These are phyloP conservation scores for Vinca minor DNA, from an alignment of 257 asterid genomes.

Conservation along the genomic window DNA sequence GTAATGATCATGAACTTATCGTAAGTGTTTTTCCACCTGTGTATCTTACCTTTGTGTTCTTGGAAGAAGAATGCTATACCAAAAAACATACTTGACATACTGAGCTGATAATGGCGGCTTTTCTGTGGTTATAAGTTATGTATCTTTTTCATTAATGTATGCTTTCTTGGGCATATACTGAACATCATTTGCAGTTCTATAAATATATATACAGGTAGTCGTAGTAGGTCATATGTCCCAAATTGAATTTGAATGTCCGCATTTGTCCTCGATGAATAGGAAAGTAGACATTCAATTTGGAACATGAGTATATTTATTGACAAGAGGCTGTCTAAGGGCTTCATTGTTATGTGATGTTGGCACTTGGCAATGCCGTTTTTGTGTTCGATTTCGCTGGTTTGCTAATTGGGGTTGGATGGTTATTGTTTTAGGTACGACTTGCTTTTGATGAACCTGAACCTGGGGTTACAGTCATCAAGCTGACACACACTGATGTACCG, in stretches of 20 bases:
- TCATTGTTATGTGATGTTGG: too few species aligned
- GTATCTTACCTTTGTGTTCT: neutral
- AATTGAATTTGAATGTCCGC: too few species aligned
- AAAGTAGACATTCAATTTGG: too few species aligned
- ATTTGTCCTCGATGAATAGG: too few species aligned
- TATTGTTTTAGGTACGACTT: conserved; percentile 64
- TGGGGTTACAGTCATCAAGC: conserved; percentile 63
- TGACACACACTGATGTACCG: conserved; percentile 75
- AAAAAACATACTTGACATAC: neutral
- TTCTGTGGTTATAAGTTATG: neutral
- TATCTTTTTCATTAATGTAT: neutral
- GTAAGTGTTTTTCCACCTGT: neutral
- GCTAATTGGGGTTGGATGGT: neutral
- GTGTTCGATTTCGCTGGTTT: too few species aligned
- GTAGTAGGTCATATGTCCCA: neutral
- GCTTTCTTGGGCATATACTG: neutral
- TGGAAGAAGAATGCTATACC: neutral
- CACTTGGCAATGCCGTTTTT: too few species aligned
- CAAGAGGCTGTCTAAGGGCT: neutral
- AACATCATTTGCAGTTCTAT: neutral
- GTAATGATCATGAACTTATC: neutral
- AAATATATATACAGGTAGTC: neutral
- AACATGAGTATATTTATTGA: too few species aligned
- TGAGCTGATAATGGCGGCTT: neutral
- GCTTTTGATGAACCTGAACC: conserved; percentile 83